Evolutionary conservation across 2,329 filamentous ascomycete species (phyloP).

Genomic region (Fusarium nisikadoi): DNA sequence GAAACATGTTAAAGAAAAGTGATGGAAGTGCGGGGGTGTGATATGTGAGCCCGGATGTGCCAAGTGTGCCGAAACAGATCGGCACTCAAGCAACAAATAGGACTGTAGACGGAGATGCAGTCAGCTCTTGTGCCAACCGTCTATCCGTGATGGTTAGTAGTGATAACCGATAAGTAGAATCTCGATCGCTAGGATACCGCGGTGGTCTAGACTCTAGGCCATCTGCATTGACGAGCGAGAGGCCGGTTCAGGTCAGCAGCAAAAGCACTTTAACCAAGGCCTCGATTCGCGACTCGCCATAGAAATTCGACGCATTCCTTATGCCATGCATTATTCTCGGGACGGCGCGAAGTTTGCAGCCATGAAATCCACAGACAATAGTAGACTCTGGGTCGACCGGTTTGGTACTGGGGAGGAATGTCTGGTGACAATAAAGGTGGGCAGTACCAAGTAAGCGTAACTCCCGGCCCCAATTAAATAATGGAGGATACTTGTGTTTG

Average conservation of each 20-base stretch:
- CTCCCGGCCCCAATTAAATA: neutral
- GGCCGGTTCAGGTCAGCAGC: neutral
- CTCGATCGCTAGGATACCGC: neutral
- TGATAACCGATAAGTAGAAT: neutral
- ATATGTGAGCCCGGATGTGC: neutral
- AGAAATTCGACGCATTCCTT: neutral
- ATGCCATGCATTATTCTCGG: constrained; percentile 1
- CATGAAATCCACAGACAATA: constrained; percentile 14
- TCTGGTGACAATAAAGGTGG: constrained; percentile 5
- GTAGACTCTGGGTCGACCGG: constrained; percentile 1
- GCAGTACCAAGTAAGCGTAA: neutral
- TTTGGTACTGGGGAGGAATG: constrained; percentile 29
- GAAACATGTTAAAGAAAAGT: neutral
- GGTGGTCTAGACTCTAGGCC: neutral
- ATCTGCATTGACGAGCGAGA: neutral
- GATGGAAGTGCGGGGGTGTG: neutral
- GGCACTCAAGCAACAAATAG: neutral
- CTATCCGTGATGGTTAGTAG: neutral
- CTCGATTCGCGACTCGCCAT: neutral
- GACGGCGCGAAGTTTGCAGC: constrained; percentile 27
- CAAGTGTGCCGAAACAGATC: constrained; percentile 6
- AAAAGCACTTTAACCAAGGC: neutral
- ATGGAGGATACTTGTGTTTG: neutral
- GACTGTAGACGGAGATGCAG: no score
- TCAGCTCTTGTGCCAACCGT: neutral